A percentile compares a stretch with the other conserved stretches of the same genome.
Conservation (phyloP, 2,329 filamentous ascomycete species). For the Aaosphaeria pasadenensis region DNA sequence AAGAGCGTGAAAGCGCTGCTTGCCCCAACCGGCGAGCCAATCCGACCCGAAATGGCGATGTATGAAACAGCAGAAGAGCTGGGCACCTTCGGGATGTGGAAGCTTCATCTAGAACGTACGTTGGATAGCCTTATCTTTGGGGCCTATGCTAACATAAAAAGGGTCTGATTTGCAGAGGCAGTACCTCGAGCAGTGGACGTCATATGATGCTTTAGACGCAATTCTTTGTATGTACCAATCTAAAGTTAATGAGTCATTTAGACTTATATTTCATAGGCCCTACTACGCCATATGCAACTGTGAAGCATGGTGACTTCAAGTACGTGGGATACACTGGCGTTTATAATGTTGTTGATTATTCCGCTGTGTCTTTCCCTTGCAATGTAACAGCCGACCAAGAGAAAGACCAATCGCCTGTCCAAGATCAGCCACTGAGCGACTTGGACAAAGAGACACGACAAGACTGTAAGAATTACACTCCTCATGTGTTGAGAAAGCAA, state of each 20-base stretch:
- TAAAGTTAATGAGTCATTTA: neutral
- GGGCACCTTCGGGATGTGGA: constrained; percentile 47
- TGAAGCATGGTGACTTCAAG: constrained; percentile 43
- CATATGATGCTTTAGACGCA: constrained; percentile 41
- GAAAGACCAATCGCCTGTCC: constrained; percentile 27
- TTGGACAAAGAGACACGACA: constrained; percentile 39
- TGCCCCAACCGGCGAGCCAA: constrained; percentile 41
- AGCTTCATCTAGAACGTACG: constrained; percentile 44
- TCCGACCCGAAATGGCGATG: constrained; percentile 48
- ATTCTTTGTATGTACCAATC: constrained; percentile 35
- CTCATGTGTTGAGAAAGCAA: neutral
- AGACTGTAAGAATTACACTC: constrained; percentile 33
- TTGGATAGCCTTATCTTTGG: neutral
- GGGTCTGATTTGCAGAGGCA: constrained; percentile 38
- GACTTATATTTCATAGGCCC: constrained; percentile 23
- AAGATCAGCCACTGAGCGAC: constrained; percentile 31
- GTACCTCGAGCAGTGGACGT: constrained; percentile 47
- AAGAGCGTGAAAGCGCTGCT: constrained; percentile 44
- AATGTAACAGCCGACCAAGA: constrained; percentile 39
- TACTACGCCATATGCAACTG: constrained; percentile 44
- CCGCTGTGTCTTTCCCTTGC: constrained; percentile 44
- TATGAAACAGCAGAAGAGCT: constrained; percentile 46
- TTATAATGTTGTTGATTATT: constrained; percentile 49
- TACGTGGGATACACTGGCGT: constrained; percentile 48
- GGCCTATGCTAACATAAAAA: neutral